Evolutionary conservation across 371 early-diverging fungal species (phyloP).

Genomic region (Encephalitozoon cuniculi): DNA sequence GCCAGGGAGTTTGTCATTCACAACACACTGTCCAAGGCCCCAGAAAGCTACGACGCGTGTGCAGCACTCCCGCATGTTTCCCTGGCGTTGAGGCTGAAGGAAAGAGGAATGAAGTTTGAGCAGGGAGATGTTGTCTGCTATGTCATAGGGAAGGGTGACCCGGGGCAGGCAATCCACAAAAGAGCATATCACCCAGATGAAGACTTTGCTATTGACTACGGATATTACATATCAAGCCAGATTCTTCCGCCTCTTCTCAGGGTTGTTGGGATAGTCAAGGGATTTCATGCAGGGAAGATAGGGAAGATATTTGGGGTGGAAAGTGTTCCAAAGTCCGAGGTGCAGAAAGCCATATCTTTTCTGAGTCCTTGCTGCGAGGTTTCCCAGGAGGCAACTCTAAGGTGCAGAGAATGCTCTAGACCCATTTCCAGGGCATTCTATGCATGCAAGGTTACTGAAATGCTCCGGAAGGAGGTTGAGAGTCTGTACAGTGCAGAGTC

Average conservation of each 20-base stretch:
- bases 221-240: slow-evolving; percentile 90
- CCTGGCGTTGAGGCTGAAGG: slow-evolving; percentile 77
- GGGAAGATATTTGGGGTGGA: slow-evolving; percentile 36
- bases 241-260: slow-evolving; percentile 76
- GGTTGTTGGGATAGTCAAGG: slow-evolving; percentile 6
- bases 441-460: slow-evolving; percentile 19
- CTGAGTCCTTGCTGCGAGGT: slow-evolving; percentile 54
- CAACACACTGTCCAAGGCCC: slow-evolving; percentile 75
- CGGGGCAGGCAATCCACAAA: slow-evolving; percentile 62
- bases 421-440: slow-evolving; percentile 32
- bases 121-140: slow-evolving; percentile 87
- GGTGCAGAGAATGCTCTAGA: slow-evolving; percentile 48
- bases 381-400: slow-evolving; percentile 18
- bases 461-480: slow-evolving; percentile 36
- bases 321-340: background rate
- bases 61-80: slow-evolving; percentile 85
- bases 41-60: slow-evolving; percentile 77
- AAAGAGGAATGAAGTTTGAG: slow-evolving; percentile 66
- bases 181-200: slow-evolving; percentile 82
- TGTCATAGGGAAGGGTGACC: slow-evolving; percentile 72
- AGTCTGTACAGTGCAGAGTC: slow-evolving; percentile 24
- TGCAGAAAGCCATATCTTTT: slow-evolving; percentile 23
- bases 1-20: slow-evolving; percentile 79
- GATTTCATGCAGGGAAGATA: slow-evolving; percentile 23
- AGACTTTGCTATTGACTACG: slow-evolving; percentile 65